phyloP scores from a whole-genome alignment of 306 rosid genomes.

The Cyamopsis tetragonoloba region DNA sequence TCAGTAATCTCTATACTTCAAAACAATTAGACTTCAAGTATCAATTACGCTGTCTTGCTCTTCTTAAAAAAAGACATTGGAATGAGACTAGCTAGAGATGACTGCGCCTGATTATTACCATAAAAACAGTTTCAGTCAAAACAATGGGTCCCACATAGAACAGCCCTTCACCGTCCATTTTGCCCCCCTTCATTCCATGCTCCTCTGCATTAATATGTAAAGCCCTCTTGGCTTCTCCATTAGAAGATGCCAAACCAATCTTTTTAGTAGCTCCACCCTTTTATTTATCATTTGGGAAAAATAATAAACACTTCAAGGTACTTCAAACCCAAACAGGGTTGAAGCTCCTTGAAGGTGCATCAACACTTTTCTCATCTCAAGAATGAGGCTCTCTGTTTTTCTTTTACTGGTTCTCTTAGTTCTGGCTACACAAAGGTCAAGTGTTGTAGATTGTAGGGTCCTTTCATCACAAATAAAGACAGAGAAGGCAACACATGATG shows the following conservation, averaged over 20 bases:
- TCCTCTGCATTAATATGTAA: slow-evolving; percentile 28
- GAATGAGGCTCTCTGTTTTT: slow-evolving; percentile 38
- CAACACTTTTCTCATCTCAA: slow-evolving; percentile 1
- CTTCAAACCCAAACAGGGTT: slow-evolving; percentile 12
- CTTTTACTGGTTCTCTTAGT: slow-evolving; percentile 30
- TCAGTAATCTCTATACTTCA: no score
- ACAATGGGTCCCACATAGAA: slow-evolving; percentile 46
- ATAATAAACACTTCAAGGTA: slow-evolving; percentile 32
- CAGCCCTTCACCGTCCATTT: slow-evolving; percentile 59
- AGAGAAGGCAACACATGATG: background rate
- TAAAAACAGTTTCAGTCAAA: slow-evolving; percentile 45
- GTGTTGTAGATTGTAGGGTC: slow-evolving; percentile 34
- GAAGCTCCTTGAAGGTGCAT: slow-evolving; percentile 10
- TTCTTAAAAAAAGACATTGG: no score
- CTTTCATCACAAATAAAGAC: slow-evolving; percentile 27
- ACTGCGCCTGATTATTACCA: slow-evolving; percentile 38
- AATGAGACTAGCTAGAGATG: slow-evolving; percentile 24
- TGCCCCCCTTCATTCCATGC: slow-evolving; percentile 40
- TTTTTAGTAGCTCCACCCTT: slow-evolving; percentile 41
- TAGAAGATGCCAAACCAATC: slow-evolving; percentile 52
- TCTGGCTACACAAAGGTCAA: slow-evolving; percentile 31
- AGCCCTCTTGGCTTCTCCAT: slow-evolving; percentile 25
- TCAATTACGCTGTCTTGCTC: no score
- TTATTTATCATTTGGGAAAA: slow-evolving; percentile 23
- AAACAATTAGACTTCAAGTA: no score